A percentile compares a stretch with the other conserved stretches of the same genome.
phyloP scores from a whole-genome alignment of 257 asterid genomes.

The Ligustrum vulgare region DNA sequence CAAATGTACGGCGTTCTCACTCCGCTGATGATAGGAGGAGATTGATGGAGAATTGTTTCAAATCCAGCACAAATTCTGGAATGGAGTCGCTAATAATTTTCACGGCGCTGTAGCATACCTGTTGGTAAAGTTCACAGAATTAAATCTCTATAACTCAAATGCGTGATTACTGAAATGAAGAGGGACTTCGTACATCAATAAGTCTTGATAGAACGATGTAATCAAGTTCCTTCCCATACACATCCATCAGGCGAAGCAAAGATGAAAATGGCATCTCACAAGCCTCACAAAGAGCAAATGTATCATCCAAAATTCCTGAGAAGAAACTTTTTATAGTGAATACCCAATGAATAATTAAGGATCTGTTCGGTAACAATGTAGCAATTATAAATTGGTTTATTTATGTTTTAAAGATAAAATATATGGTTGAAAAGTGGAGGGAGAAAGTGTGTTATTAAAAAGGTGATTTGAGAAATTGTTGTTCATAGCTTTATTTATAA shows the following conservation, averaged over 20 bases:
- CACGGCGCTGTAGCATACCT: constrained; percentile 32
- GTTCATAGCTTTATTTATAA: no score
- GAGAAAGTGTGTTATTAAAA: no score
- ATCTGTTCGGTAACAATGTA: no score
- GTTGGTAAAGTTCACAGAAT: neutral
- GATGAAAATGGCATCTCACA: constrained; percentile 38
- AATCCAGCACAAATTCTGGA: constrained; percentile 32
- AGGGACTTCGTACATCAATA: constrained; percentile 25
- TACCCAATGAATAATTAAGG: neutral
- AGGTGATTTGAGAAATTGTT: no score
- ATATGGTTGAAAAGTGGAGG: no score
- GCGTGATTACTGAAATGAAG: neutral
- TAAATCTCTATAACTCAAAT: neutral
- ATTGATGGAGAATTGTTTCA: constrained; percentile 33
- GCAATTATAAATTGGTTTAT: no score
- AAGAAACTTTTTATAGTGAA: neutral
- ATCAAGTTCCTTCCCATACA: constrained; percentile 35
- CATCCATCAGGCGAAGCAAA: constrained; percentile 41
- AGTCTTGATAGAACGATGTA: constrained; percentile 39
- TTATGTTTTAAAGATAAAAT: no score
- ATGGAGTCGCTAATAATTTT: constrained; percentile 37
- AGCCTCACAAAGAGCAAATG: constrained; percentile 44
- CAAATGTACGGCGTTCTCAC: constrained; percentile 25
- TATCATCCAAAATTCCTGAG: constrained; percentile 46
- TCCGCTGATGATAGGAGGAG: constrained; percentile 37